Percentiles rank a stretch among this genome's conserved stretches.
These are phyloP conservation scores for Pugionium dolabratum DNA, from an alignment of 345 rosid genomes.

Conservation along the genomic window DNA sequence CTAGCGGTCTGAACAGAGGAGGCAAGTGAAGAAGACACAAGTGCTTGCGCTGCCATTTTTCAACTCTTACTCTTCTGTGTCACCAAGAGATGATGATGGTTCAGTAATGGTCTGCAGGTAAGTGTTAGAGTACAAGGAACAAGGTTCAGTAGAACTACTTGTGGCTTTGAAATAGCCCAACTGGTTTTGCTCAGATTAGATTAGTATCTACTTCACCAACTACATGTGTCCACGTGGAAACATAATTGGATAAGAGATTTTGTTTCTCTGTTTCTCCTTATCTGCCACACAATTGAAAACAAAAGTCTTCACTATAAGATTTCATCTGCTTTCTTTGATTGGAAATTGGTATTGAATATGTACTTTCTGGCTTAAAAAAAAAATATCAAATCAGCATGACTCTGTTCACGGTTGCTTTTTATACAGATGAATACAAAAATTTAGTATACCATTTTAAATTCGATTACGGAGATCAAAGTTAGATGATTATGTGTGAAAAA, in stretches of 20 bases:
- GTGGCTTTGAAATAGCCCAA: constrained; percentile 37
- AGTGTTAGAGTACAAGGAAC: constrained; percentile 28
- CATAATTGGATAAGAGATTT: constrained; percentile 55
- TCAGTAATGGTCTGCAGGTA: constrained; percentile 39
- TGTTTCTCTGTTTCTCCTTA: constrained; percentile 20
- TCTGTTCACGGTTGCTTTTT: not conserved
- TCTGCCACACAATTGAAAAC: constrained; percentile 20
- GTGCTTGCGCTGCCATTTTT: constrained; percentile 88
- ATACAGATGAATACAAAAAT: not conserved
- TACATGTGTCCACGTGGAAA: constrained; percentile 56
- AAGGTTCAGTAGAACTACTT: constrained; percentile 27
- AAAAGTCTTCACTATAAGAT: constrained; percentile 30
- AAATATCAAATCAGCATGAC: too few species aligned
- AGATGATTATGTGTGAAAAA: too few species aligned
- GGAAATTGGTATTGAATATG: not conserved
- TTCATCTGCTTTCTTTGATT: not conserved
- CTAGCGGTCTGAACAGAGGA: constrained; percentile 80
- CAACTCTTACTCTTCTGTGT: constrained; percentile 24
- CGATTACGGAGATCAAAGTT: not conserved
- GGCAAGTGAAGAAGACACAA: constrained; percentile 79
- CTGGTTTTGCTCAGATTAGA: constrained; percentile 51
- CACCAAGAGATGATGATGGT: constrained; percentile 36
- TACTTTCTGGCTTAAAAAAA: not conserved
- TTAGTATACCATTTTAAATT: not conserved
- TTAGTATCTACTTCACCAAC: constrained; percentile 70